A percentile compares a stretch with the other conserved stretches of the same genome.
Conservation (phyloP, 371 early-diverging fungal species). For the Mortierella sp. region DNA sequence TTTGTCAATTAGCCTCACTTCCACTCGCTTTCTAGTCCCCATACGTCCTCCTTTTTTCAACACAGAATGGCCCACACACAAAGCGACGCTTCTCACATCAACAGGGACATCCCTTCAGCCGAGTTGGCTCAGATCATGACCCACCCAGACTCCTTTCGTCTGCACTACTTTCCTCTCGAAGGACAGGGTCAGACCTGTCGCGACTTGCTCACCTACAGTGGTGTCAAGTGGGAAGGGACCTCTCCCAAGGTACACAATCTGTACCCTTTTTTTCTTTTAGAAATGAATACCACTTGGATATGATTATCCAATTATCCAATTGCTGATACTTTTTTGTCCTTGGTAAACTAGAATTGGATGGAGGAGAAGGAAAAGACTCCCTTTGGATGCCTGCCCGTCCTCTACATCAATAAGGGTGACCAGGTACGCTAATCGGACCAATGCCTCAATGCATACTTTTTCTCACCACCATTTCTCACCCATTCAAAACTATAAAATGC, state of each 20-base stretch:
- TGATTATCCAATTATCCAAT: too few species aligned
- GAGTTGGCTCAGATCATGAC: conserved; percentile 16
- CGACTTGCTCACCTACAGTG: conserved; percentile 25
- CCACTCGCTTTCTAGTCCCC: neutral
- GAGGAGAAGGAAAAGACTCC: conserved; percentile 17
- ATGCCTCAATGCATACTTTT: neutral
- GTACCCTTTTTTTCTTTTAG: too few species aligned
- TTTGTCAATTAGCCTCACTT: neutral
- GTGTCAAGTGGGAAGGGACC: conserved; percentile 25
- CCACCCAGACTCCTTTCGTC: conserved; percentile 19
- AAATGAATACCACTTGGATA: too few species aligned
- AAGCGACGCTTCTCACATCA: neutral
- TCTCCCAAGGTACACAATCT: conserved; percentile 3
- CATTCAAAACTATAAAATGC: too few species aligned
- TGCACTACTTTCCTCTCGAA: conserved; percentile 29
- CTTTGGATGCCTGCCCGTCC: conserved; percentile 30
- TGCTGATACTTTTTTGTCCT: neutral
- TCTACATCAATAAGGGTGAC: conserved; percentile 17
- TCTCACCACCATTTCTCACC: too few species aligned
- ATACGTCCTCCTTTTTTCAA: neutral
- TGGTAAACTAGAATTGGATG: conserved; percentile 19
- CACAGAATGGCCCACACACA: neutral
- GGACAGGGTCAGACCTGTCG: conserved; percentile 24
- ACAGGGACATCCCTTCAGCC: conserved; percentile 7
- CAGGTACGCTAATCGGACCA: conserved; percentile 3